Percentiles rank a stretch among this genome's conserved stretches.
phyloP scores from a whole-genome alignment of 2,329 filamentous ascomycete genomes.

The Scytalidium lignicola region DNA sequence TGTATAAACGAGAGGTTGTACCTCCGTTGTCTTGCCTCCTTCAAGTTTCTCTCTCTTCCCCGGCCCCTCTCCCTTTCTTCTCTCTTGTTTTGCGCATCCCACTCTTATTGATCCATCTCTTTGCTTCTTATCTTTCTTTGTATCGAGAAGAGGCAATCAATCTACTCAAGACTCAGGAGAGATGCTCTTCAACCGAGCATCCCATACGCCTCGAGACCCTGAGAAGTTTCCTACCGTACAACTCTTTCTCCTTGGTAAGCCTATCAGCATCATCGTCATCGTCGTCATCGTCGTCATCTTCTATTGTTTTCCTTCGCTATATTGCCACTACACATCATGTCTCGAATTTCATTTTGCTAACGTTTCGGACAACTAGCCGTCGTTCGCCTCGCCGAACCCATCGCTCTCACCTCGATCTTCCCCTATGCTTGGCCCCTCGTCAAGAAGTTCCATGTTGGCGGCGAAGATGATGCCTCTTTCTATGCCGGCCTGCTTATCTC shows the following conservation, averaged over 20 bases:
- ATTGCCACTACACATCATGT: background rate
- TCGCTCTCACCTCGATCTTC: slow-evolving; percentile 88
- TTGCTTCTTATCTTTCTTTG: background rate
- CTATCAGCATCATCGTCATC: background rate
- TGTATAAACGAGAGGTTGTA: too few species aligned
- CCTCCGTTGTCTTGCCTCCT: too few species aligned
- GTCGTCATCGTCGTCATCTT: background rate
- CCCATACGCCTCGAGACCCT: slow-evolving; percentile 46
- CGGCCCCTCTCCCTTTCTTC: too few species aligned
- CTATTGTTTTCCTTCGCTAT: slow-evolving; percentile 1
- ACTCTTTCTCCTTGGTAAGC: slow-evolving; percentile 77
- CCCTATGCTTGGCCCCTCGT: slow-evolving; percentile 86
- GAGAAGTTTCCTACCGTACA: slow-evolving; percentile 78
- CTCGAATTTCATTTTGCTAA: slow-evolving; percentile 7
- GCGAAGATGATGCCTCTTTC: slow-evolving; percentile 72
- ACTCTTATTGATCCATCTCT: background rate
- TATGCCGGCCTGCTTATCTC: slow-evolving; percentile 87
- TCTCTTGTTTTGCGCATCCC: too few species aligned
- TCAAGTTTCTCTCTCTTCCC: too few species aligned
- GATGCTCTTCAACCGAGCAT: background rate
- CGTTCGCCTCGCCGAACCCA: slow-evolving; percentile 87
- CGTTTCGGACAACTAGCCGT: slow-evolving; percentile 55
- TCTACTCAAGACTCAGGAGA: background rate
- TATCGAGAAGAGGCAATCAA: background rate
- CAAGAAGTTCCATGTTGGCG: slow-evolving; percentile 68